phyloP scores from a whole-genome alignment of 2,329 filamentous ascomycete genomes.

The Didymella exigua region DNA sequence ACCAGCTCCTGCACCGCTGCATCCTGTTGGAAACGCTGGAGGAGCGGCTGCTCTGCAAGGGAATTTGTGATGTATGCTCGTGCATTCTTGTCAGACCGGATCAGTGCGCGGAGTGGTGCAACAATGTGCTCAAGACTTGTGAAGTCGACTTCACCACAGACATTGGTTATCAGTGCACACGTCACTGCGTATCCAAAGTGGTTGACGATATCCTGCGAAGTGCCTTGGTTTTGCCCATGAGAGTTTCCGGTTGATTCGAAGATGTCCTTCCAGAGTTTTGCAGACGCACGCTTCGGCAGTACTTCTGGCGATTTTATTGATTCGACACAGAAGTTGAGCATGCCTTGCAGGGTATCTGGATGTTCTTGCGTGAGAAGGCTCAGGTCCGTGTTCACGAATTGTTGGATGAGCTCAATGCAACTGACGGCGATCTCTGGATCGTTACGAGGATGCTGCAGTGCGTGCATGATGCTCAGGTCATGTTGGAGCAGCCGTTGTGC shows the following conservation, averaged over 20 bases:
- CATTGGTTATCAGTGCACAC: conserved; percentile 39
- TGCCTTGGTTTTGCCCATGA: conserved; percentile 34
- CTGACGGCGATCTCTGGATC: conserved; percentile 76
- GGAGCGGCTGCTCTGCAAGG: conserved; percentile 36
- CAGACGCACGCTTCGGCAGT: conserved; percentile 74
- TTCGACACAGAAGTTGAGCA: conserved; percentile 74
- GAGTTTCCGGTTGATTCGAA: conserved; percentile 42
- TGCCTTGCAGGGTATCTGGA: conserved; percentile 63
- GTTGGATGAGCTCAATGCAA: conserved; percentile 73
- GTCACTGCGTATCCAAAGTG: conserved; percentile 43
- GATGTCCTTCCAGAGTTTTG: conserved; percentile 69
- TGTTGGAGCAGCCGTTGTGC: conserved; percentile 58
- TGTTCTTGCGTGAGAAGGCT: conserved; percentile 67
- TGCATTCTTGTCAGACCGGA: conserved; percentile 40
- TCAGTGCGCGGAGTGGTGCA: conserved; percentile 40
- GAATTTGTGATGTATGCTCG: conserved; percentile 40
- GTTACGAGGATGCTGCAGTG: conserved; percentile 65
- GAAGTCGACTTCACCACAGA: conserved; percentile 45
- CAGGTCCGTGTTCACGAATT: conserved; percentile 66
- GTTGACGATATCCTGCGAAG: conserved; percentile 43
- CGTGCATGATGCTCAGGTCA: conserved; percentile 66
- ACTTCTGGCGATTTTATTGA: conserved; percentile 74
- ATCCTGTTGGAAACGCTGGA: conserved; percentile 39
- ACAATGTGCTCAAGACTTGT: conserved; percentile 43
- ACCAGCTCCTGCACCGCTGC: conserved; percentile 36